A percentile compares a stretch with the other conserved stretches of the same genome.
Evolutionary conservation across 169 alveolate species (phyloP).

Genomic region (Cryptosporidium parvum): DNA sequence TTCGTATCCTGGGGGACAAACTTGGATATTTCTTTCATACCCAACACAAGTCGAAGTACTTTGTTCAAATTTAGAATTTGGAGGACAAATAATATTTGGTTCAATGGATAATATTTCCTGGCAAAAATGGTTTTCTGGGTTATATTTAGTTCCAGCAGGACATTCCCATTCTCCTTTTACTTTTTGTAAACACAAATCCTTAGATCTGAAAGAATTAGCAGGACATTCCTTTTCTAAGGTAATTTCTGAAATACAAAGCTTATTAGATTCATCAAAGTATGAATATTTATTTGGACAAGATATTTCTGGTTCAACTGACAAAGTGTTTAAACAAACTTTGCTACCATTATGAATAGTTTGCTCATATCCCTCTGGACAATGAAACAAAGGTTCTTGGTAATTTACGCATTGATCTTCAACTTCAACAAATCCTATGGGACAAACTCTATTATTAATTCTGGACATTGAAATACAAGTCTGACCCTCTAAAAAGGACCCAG

Average conservation of each 20-base stretch:
- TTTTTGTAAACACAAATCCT: slow-evolving; percentile 36
- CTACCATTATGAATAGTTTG: slow-evolving; percentile 30
- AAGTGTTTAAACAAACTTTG: slow-evolving; percentile 19
- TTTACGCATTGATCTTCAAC: slow-evolving; percentile 27
- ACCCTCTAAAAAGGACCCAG: slow-evolving; percentile 29
- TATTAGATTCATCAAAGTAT: slow-evolving; percentile 17
- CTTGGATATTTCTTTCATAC: slow-evolving; percentile 18
- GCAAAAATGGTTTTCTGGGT: slow-evolving; percentile 24
- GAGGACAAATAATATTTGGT: slow-evolving; percentile 53
- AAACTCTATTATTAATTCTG: neutral
- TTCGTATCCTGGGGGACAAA: slow-evolving; percentile 74
- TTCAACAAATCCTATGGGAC: slow-evolving; percentile 68
- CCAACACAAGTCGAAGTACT: slow-evolving; percentile 51
- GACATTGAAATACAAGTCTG: slow-evolving; percentile 39
- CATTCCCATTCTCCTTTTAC: slow-evolving; percentile 52
- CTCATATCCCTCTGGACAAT: slow-evolving; percentile 59
- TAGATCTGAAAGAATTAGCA: slow-evolving; percentile 4
- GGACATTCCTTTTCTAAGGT: slow-evolving; percentile 42
- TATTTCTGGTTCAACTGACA: slow-evolving; percentile 45
- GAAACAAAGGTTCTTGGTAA: slow-evolving; percentile 37
- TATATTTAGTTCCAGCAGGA: slow-evolving; percentile 69
- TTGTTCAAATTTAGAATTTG: slow-evolving; percentile 53
- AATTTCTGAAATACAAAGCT: slow-evolving; percentile 25
- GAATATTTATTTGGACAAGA: slow-evolving; percentile 32
- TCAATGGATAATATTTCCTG: slow-evolving; percentile 21